phyloP scores from a whole-genome alignment of 805 yeast species.

The Ascoidea rubescens region DNA sequence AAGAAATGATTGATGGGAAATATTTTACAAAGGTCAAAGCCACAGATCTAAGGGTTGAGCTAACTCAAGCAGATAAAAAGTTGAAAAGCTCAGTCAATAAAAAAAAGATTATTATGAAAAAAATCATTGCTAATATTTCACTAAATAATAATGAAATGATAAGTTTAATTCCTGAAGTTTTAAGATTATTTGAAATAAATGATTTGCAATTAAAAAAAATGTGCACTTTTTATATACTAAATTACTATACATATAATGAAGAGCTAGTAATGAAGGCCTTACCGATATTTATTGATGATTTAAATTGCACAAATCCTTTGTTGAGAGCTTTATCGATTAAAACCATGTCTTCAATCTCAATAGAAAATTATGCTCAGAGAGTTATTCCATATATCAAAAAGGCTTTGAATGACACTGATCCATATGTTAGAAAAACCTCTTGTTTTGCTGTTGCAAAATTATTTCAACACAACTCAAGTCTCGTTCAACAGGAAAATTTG shows the following conservation, averaged over 20 bases:
- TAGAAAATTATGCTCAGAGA: slow-evolving; percentile 28
- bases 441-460: slow-evolving; percentile 56
- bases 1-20: slow-evolving; percentile 11
- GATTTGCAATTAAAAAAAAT: slow-evolving; percentile 62
- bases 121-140: slow-evolving; percentile 71
- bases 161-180: slow-evolving; percentile 48
- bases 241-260: slow-evolving; percentile 47
- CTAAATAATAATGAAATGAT: slow-evolving; percentile 72
- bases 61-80: slow-evolving; percentile 23
- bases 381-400: slow-evolving; percentile 20
- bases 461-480: slow-evolving; percentile 37
- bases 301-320: slow-evolving; percentile 29
- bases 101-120: slow-evolving; percentile 41
- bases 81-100: slow-evolving; percentile 20
- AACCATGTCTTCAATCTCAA: slow-evolving; percentile 46
- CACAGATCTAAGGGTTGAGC: slow-evolving; percentile 18
- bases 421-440: slow-evolving; percentile 55
- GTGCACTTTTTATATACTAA: slow-evolving; percentile 51
- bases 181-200: slow-evolving; percentile 35
- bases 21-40: slow-evolving; percentile 14
- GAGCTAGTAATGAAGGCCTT: slow-evolving; percentile 40
- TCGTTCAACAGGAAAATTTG: slow-evolving; percentile 29
- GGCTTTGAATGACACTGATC: slow-evolving; percentile 31
- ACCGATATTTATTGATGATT: slow-evolving; percentile 39
- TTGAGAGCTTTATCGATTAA: slow-evolving; percentile 49